Evolutionary conservation across 1,284 basidiomycete species (phyloP), one percentile per base, ranked within the genome.

Genomic region (Rhodotorula sp.): DNA sequence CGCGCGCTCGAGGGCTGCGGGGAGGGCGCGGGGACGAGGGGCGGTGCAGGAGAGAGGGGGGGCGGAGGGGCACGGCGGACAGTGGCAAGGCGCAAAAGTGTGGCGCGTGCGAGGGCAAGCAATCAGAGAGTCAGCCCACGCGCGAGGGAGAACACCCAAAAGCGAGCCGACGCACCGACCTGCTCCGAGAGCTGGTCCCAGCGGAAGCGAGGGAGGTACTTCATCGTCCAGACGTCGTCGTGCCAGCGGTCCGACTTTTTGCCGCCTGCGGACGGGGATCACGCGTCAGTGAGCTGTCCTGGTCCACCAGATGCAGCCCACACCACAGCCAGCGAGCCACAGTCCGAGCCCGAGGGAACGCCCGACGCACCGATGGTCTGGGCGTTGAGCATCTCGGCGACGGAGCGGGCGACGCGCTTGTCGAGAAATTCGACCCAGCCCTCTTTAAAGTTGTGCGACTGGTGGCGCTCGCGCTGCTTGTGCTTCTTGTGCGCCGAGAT

Each of bases 211-310:
- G 93, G 93, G 64, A 99, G 85, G 80, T 99, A 99, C 81, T 96
- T 96, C 93, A 99, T 97, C 57, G 97, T 98, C 97, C 97, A 99
- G 12, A 99, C 89, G 76, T 99, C 95, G 80, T 99, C 94, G 79
- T 92, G 86, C 92, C 93, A 98, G 70, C 92, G 86, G 12, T 88
- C 86, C 8, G 92, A 91, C 81, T 95, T 95, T 84, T 94, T 95
- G 4, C 93, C 93, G 13, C 93, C 72, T 61, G 34, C 12, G 45
- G 10, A n/a, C 7, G 9, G 34, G 34, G 34, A 3, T 2, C 34
- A 5, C 34, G 34, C 3, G 34, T 34, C 5, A 34, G 34, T 34
- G 34, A 34, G 34, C 34, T 34, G 34, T 34, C 34, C 34, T 34
- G 34, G 34, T 2, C 34, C 34, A 34, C 34, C 34, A 34, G 34